phyloP scores from a whole-genome alignment of 306 rosid genomes.

The Ochetophila trinervis region DNA sequence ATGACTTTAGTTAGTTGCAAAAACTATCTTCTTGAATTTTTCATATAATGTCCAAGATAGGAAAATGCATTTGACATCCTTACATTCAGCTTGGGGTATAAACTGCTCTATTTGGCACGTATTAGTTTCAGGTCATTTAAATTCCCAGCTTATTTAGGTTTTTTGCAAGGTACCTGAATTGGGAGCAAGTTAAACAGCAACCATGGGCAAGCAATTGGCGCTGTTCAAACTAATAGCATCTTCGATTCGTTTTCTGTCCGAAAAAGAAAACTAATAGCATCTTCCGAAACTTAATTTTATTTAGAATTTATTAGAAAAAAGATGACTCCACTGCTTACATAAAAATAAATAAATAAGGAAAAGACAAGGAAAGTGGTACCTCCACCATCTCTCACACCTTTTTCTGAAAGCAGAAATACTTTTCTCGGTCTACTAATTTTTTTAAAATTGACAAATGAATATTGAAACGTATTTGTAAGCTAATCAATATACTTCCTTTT shows the following conservation, averaged over 20 bases:
- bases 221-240: neutral
- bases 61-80: neutral
- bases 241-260: neutral
- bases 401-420: neutral
- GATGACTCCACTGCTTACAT: neutral
- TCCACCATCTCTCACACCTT: neutral
- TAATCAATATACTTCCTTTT: neutral
- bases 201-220: neutral
- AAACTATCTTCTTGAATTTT: neutral
- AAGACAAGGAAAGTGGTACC: constrained; percentile 9
- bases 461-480: neutral
- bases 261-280: no score
- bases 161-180: neutral
- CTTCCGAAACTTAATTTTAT: neutral
- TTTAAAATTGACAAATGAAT: no score
- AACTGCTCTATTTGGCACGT: neutral
- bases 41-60: neutral
- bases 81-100: neutral
- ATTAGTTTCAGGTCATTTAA: neutral
- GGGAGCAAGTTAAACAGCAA: neutral
- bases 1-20: neutral
- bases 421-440: neutral
- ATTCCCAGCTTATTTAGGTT: neutral
- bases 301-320: neutral
- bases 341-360: neutral